A percentile compares a stretch with the other conserved stretches of the same genome.
phyloP scores from a whole-genome alignment of 176 grass and related monocot genomes.

The Stipa capillata region DNA sequence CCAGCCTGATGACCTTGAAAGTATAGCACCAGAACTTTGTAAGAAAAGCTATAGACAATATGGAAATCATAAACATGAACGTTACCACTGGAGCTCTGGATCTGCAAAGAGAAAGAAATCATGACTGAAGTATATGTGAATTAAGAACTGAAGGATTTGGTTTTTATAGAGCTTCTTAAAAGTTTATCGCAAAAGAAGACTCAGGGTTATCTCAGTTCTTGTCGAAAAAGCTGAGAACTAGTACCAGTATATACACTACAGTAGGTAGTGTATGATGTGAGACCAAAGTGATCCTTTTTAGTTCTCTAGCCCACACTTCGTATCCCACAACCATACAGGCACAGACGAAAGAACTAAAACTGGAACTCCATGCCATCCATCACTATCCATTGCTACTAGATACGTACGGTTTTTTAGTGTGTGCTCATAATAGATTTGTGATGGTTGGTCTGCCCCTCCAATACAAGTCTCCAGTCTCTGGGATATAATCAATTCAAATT shows the following conservation, averaged over 20 bases:
- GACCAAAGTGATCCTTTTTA: not conserved
- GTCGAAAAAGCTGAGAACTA: not conserved
- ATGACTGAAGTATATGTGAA: not conserved
- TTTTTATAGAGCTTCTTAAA: not conserved
- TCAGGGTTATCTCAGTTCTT: not conserved
- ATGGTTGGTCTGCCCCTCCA: not conserved
- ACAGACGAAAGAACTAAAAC: not conserved
- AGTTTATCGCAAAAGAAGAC: not conserved
- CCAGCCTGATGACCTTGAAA: slow-evolving; percentile 59
- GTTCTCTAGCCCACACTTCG: not conserved
- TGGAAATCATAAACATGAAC: slow-evolving; percentile 80
- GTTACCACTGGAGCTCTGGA: slow-evolving; percentile 32
- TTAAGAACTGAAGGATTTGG: not conserved
- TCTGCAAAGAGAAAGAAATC: slow-evolving; percentile 31
- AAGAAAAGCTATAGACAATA: slow-evolving; percentile 76
- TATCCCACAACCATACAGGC: not conserved
- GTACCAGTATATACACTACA: not conserved
- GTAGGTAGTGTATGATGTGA: not conserved
- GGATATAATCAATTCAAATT: not conserved
- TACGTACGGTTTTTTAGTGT: not conserved
- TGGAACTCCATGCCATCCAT: not conserved
- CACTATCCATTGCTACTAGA: not conserved
- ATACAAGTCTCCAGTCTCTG: not conserved
- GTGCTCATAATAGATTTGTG: not conserved
- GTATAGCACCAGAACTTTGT: slow-evolving; percentile 79